Conservation (phyloP, 805 yeast genomes). For the Pichia nanzhaoensis region DNA sequence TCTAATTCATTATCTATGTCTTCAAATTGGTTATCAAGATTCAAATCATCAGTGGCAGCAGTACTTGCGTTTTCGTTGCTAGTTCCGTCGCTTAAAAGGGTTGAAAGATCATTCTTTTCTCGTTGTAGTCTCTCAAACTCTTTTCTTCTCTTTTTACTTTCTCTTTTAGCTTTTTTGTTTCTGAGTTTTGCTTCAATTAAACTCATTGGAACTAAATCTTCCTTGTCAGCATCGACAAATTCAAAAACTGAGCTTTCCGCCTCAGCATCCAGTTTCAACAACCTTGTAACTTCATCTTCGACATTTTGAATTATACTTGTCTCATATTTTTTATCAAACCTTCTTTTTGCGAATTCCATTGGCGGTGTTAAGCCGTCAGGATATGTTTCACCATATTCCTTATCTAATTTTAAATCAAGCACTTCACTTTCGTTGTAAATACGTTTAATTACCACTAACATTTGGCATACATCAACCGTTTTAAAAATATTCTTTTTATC, state of each 20-base stretch:
- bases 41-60: conserved; percentile 31
- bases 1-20: conserved; percentile 24
- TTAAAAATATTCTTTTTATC: conserved; percentile 87
- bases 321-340: conserved; percentile 66
- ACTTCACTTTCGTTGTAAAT: conserved; percentile 40
- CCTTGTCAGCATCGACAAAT: conserved; percentile 42
- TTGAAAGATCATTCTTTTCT: neutral
- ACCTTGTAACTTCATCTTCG: conserved; percentile 71
- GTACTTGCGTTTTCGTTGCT: neutral
- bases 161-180: conserved; percentile 20
- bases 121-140: conserved; percentile 6
- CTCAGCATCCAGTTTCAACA: conserved; percentile 68
- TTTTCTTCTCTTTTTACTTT: conserved; percentile 18
- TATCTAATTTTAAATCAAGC: conserved; percentile 35
- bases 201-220: conserved; percentile 29
- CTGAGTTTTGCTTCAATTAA: conserved; percentile 23
- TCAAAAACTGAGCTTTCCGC: conserved; percentile 80
- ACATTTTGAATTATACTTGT: conserved; percentile 68
- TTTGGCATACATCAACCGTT: conserved; percentile 79
- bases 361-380: conserved; percentile 87
- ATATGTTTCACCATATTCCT: conserved; percentile 37
- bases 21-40: conserved; percentile 28
- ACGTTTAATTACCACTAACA: conserved; percentile 64
- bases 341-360: conserved; percentile 59
- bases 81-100: neutral